A percentile compares a stretch with the other conserved stretches of the same genome.
Conservation (phyloP, 805 yeast species). For the Kuraishia borneana region DNA sequence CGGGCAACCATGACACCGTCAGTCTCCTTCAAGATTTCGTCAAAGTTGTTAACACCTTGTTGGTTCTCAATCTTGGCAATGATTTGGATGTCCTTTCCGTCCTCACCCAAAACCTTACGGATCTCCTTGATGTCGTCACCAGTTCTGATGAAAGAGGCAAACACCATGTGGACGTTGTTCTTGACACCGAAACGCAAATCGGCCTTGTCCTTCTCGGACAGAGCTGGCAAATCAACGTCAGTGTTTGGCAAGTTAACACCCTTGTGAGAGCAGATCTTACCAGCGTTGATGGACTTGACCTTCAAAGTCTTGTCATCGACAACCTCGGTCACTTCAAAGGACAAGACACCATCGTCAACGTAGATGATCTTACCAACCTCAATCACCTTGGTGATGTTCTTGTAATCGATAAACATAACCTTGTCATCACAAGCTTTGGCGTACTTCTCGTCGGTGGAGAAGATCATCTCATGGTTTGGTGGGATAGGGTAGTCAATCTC, state of each 20-base stretch:
- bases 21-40: constrained; percentile 85
- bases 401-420: constrained; percentile 85
- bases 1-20: constrained; percentile 99
- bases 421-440: constrained; percentile 62
- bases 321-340: constrained; percentile 84
- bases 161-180: constrained; percentile 96
- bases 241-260: constrained; percentile 99
- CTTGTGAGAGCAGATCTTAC: constrained; percentile 94
- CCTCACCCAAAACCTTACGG: constrained; percentile 93
- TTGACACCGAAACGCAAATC: constrained; percentile 94
- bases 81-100: constrained; percentile 92
- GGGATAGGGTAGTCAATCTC: constrained; percentile 74
- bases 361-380: constrained; percentile 81
- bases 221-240: constrained; percentile 96
- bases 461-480: constrained; percentile 82
- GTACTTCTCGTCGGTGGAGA: constrained; percentile 83
- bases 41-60: constrained; percentile 99
- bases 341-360: constrained; percentile 95
- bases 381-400: constrained; percentile 93
- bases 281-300: constrained; percentile 87
- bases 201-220: constrained; percentile 90
- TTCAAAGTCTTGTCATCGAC: constrained; percentile 71
- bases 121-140: constrained; percentile 84
- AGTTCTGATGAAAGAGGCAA: constrained; percentile 96
- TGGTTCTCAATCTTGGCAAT: constrained; percentile 97